Evolutionary conservation across 257 asterid genomes (phyloP), one percentile per base, ranked within the genome.

Genomic region (Ajuga chamaepitys): DNA sequence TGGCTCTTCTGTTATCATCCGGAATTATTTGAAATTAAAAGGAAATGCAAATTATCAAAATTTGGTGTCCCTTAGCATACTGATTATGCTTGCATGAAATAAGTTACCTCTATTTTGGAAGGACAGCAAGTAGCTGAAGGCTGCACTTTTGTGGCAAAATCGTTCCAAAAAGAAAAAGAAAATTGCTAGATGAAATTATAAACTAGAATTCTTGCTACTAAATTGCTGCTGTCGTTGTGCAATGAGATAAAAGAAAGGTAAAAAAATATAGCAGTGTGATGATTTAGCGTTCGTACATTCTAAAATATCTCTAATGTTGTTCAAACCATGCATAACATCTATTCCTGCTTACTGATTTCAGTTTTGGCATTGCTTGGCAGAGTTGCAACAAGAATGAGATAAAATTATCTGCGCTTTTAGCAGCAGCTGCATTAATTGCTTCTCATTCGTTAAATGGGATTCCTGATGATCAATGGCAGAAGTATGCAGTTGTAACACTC

Each of bases 361-460:
- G 24, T 58, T 62, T 70, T 12, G 58, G 51, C 50, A 45, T 62
- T 35, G 18, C 58, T 67, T 70, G 67, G 74, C 86, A 92, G 98
- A 85, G 73, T 50, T 89, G 97, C 69, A 57, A 77, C 62, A 21
- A 64, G 14, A 78, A 80, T 55, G 86, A 73, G 54, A 82, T 88
- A 35, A 87, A 86, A 62, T 48, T 93, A 13, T 74, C 76, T 51
- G 85, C 78, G 7, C 59, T 84, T 9, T 68, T 89, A 70, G 83
- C 92, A 2, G 90, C 97, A 22, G 86, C 97, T 58, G 85, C 73
- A 50, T 58, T 93, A 58, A 70, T 85, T 67, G 95, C 95, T 14
- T 67, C 88, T 28, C 86, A 75, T 64, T 68, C 92, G 17, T 73
- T 75, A 1, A 93, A 86, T 58, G 69, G 66, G 52, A 32, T 86